Conservation (phyloP, 2,329 filamentous ascomycete genomes). For the Colletotrichum cuscutae region DNA sequence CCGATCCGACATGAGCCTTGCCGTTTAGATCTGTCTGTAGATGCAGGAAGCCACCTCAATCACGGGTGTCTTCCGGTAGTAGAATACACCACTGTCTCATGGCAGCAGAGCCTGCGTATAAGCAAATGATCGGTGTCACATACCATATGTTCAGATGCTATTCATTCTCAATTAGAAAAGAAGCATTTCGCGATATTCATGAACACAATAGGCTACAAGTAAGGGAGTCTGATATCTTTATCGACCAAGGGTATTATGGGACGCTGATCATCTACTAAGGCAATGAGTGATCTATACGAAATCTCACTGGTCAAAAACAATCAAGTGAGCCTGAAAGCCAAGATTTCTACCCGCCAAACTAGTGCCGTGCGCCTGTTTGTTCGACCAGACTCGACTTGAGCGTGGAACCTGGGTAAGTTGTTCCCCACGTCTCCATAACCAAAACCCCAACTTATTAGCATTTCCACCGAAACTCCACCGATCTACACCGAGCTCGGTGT, state of each 20-base stretch:
- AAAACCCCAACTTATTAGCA: not conserved
- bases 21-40: not conserved
- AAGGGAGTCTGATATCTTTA: no score
- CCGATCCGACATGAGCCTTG: no score
- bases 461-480: not conserved
- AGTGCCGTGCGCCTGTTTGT: not conserved
- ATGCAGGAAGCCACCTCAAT: not conserved
- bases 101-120: no score
- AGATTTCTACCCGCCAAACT: not conserved
- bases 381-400: not conserved
- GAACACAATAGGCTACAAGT: no score
- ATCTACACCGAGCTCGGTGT: conserved; percentile 7
- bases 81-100: no score
- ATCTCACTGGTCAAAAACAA: not conserved
- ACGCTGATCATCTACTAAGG: no score
- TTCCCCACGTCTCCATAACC: not conserved
- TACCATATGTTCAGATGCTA: no score
- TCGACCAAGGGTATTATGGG: no score
- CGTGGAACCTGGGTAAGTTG: not conserved
- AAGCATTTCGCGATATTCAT: no score
- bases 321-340: not conserved
- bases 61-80: not conserved
- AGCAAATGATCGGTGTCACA: no score
- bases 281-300: not conserved
- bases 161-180: no score